These are phyloP conservation scores for Coleophoma crateriformis DNA, from an alignment of 2,329 filamentous ascomycete genomes.

Conservation along the genomic window DNA sequence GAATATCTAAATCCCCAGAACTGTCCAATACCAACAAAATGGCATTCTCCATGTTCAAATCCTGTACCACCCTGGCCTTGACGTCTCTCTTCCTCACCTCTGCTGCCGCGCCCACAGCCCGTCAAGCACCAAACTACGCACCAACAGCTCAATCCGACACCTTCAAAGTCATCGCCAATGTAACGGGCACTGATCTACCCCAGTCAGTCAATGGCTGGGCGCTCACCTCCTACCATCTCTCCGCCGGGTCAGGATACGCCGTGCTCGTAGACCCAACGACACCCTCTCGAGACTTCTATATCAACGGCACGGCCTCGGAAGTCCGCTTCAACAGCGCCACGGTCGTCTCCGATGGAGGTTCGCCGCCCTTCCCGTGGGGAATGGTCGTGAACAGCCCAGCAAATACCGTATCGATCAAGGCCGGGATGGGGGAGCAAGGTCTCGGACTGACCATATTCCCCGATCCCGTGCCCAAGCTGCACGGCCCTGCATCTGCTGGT, in stretches of 20 bases:
- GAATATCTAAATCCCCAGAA: no score
- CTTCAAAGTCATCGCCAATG: conserved; percentile 39
- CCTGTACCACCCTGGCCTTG: conserved; percentile 1
- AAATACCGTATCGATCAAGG: conserved; percentile 28
- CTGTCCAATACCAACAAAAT: not conserved
- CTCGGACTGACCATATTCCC: conserved; percentile 30
- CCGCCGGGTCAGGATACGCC: conserved; percentile 34
- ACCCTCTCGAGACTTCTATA: conserved; percentile 36
- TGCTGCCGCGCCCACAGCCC: conserved; percentile 9
- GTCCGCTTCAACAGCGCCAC: conserved; percentile 25
- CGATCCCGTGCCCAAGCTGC: conserved; percentile 26
- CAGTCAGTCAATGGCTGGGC: conserved; percentile 35
- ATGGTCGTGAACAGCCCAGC: conserved; percentile 26
- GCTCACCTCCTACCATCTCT: conserved; percentile 36
- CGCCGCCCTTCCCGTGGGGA: conserved; percentile 31
- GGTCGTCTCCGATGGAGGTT: conserved; percentile 35
- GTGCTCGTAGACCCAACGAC: conserved; percentile 24
- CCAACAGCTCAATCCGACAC: conserved; percentile 4
- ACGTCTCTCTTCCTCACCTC: conserved; percentile 7
- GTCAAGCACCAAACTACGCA: conserved; percentile 7
- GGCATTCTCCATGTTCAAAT: conserved; percentile 8
- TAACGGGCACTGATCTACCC: conserved; percentile 34
- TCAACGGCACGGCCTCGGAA: conserved; percentile 39
- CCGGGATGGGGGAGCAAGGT: conserved; percentile 30
- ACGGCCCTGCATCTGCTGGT: conserved; percentile 21